These are phyloP conservation scores for Globisporangium paroecandrum DNA, from an alignment of 352 stramenopile genomes.

Conservation along the genomic window DNA sequence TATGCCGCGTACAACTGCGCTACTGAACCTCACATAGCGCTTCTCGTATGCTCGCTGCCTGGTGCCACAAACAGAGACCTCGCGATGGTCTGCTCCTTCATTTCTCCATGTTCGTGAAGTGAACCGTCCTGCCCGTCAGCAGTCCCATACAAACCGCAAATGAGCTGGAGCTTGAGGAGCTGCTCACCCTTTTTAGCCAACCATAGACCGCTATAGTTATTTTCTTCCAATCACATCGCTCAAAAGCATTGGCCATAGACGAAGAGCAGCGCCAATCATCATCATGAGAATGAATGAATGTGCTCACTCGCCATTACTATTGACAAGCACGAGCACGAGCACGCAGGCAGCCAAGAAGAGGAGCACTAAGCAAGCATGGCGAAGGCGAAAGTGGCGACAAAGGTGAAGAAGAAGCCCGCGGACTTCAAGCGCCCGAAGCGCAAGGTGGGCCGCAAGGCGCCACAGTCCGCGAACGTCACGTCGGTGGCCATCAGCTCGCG, in stretches of 20 bases:
- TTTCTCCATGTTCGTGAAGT: too few species aligned
- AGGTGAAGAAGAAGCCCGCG: slow-evolving; percentile 80
- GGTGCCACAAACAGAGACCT: too few species aligned
- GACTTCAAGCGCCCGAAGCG: slow-evolving; percentile 88
- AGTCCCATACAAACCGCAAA: neutral
- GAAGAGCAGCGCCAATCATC: neutral
- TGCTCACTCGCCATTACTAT: too few species aligned
- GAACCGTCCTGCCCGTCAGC: too few species aligned
- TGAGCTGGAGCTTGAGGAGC: neutral
- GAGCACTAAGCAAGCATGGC: slow-evolving; percentile 28
- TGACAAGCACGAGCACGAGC: too few species aligned
- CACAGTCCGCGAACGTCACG: slow-evolving; percentile 72
- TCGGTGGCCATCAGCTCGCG: slow-evolving; percentile 69
- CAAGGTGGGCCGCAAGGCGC: slow-evolving; percentile 74
- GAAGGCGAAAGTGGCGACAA: slow-evolving; percentile 39
- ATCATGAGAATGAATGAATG: neutral
- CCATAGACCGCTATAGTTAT: neutral
- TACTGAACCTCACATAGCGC: too few species aligned
- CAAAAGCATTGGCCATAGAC: slow-evolving; percentile 6
- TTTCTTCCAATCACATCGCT: slow-evolving; percentile 5
- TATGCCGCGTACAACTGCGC: too few species aligned
- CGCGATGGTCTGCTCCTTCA: too few species aligned
- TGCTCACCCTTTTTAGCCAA: slow-evolving; percentile 3
- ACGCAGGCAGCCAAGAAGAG: neutral
- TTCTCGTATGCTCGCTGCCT: too few species aligned